These are phyloP conservation scores for Astrephomene gubernaculifera DNA, from an alignment of 139 green algal genomes.

Conservation along the genomic window DNA sequence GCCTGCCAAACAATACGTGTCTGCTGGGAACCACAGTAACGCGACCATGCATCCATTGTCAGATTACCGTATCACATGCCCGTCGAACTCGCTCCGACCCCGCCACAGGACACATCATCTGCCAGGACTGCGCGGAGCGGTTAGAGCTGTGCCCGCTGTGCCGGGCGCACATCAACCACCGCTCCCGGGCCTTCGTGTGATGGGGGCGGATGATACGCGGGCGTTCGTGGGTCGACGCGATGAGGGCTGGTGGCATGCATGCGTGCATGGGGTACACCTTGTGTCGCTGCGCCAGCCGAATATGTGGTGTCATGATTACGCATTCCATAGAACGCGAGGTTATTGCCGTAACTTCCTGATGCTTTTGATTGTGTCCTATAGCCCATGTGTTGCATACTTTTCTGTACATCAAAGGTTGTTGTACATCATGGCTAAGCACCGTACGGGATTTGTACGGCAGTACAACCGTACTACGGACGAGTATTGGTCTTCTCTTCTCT, in stretches of 20 bases:
- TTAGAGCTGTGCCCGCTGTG: conserved; percentile 34
- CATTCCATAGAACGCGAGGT: not conserved
- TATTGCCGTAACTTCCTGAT: not conserved
- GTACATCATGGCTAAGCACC: too few relatives aligned
- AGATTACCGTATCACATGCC: not conserved
- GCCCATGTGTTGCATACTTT: not conserved
- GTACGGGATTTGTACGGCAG: too few relatives aligned
- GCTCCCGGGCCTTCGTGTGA: conserved; percentile 23
- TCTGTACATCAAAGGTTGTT: too few relatives aligned
- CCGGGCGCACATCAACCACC: not conserved
- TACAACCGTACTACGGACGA: not conserved
- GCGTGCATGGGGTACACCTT: not conserved
- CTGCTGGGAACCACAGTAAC: too few relatives aligned
- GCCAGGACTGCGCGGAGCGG: conserved; percentile 10
- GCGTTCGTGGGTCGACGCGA: not conserved
- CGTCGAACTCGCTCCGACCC: not conserved
- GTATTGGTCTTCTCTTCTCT: not conserved
- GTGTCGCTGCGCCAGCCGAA: not conserved
- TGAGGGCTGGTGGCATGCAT: not conserved
- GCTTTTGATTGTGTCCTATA: not conserved
- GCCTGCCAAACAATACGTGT: not conserved
- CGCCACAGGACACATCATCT: conserved; percentile 35
- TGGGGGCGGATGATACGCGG: not conserved
- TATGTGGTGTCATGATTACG: not conserved
- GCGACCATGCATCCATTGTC: too few relatives aligned